Conservation (phyloP, 163 green algal species). For the Smithsoniella earleae region DNA sequence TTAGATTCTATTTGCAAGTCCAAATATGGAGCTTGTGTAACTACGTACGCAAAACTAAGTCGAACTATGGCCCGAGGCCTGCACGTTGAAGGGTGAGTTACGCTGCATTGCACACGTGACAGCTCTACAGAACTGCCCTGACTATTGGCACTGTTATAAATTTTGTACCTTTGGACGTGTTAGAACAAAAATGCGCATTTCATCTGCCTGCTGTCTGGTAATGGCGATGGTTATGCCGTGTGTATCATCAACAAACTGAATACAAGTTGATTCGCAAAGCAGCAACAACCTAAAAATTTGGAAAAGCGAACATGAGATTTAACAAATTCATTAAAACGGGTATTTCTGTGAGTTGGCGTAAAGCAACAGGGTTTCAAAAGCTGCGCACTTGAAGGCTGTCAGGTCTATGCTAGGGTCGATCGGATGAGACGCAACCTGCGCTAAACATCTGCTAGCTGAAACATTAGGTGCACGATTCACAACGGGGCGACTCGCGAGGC, state of each 20-base stretch:
- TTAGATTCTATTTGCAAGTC: neutral
- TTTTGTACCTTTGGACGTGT: no score
- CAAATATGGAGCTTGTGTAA: neutral
- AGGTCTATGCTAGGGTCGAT: neutral
- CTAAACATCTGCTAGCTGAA: neutral
- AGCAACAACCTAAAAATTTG: neutral
- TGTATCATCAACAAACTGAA: neutral
- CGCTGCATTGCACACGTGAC: neutral
- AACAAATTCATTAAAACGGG: neutral
- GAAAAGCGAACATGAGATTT: neutral
- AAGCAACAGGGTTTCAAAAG: neutral
- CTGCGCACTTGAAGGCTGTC: slow-evolving; percentile 1
- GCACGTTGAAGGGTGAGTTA: neutral
- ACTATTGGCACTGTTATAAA: no score
- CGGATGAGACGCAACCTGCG: slow-evolving; percentile 7
- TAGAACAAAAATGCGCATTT: no score
- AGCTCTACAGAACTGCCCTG: neutral
- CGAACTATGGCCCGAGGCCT: neutral
- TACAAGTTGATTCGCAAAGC: neutral
- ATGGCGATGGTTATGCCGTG: neutral
- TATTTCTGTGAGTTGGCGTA: neutral
- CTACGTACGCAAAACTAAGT: neutral
- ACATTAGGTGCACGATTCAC: neutral
- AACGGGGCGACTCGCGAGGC: neutral
- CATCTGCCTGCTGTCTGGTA: no score